Evolutionary conservation across 208 protist species (phyloP), one percentile per base, ranked within the genome.

Genomic region (Vickermania ingenoplastis): DNA sequence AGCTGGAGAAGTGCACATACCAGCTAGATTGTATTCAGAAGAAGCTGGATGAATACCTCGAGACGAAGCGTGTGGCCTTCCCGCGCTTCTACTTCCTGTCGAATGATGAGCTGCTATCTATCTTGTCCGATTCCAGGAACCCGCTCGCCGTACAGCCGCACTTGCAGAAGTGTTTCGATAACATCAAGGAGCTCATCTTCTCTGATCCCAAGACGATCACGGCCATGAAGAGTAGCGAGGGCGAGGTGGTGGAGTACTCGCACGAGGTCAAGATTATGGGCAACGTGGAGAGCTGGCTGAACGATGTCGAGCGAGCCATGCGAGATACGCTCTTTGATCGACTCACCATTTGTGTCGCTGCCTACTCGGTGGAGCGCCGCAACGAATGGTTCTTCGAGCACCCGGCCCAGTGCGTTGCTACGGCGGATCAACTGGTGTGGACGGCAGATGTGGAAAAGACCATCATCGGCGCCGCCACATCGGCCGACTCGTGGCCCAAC

Each of bases 81-180:
- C 95, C 97, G 29, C 81, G 97, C 21, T 98, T 98, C 73, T 98
- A 97, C 73, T 98, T 98, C 74, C 72, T 98, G 4, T 98, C 95
- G 29, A 97, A 98, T 71, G 96, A 99, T 69, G 96, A 99, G 73
- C 71, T 99, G 53, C 82, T 99, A 5, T 95, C 96, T 23, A 99
- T 99, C 62, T 76, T 99, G 23, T 94, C 96, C 21, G 94, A 98
- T 70, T 95, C 91, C n/a, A 81, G 91, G 23, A 96, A 98, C 67
- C 95, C 95, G 2, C 74, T 80, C 24, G 82, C 91, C 17, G 93
- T 98, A 22, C 95, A 98, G 72, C 94, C 93, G 48, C 92, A 98
- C 60, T 64, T 98, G 65, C 85, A 89, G 27, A 97, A 98, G 71
- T 97, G 91, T 67, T 98, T 98, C 66, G 94, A 97, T 63, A 94